A percentile compares a stretch with the other conserved stretches of the same genome.
phyloP scores from a whole-genome alignment of 345 rosid species.

The Syzygium jambos region DNA sequence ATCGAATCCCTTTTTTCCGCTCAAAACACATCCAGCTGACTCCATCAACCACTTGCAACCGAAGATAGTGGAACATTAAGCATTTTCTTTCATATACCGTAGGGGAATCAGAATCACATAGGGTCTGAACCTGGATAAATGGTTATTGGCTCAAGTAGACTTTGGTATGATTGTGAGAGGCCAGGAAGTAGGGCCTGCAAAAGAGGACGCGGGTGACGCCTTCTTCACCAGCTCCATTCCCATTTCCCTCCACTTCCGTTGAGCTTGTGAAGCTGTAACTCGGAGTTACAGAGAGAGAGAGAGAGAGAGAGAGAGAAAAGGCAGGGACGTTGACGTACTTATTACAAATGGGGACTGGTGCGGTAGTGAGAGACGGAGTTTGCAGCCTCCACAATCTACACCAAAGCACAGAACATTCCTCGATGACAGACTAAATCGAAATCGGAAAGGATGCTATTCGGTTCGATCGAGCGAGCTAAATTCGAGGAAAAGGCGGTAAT shows the following conservation, averaged over 20 bases:
- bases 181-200: constrained; percentile 59
- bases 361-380: neutral
- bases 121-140: constrained; percentile 43
- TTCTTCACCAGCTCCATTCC: constrained; percentile 6
- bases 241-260: neutral
- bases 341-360: neutral
- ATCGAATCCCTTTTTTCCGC: neutral
- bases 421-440: neutral
- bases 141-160: constrained; percentile 55
- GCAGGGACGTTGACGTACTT: neutral
- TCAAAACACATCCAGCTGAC: neutral
- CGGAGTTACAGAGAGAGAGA: neutral
- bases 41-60: neutral
- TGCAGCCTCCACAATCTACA: neutral
- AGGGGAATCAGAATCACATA: neutral
- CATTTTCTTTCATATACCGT: neutral
- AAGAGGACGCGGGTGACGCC: constrained; percentile 55
- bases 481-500: neutral
- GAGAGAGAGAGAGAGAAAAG: neutral
- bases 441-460: neutral
- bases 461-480: neutral
- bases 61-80: neutral
- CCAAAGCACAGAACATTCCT: neutral
- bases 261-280: neutral
- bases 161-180: constrained; percentile 58